A percentile compares a stretch with the other conserved stretches of the same genome.
These are phyloP conservation scores for Cryptococcus maquisensis DNA, from an alignment of 1,284 basidiomycete genomes.

Conservation along the genomic window DNA sequence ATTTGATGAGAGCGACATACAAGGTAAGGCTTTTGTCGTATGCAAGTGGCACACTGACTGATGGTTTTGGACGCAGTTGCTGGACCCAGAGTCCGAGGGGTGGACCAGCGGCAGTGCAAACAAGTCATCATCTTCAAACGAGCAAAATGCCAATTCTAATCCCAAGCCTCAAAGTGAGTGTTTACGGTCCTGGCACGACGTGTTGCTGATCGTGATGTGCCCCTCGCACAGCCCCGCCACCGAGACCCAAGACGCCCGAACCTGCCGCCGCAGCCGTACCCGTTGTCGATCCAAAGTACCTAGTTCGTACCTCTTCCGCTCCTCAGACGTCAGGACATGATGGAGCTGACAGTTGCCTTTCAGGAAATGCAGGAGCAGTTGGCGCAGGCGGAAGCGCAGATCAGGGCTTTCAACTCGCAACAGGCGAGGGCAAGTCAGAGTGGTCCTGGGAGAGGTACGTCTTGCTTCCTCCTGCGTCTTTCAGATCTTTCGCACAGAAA, in stretches of 20 bases:
- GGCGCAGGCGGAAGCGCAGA: neutral
- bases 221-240: too few species aligned
- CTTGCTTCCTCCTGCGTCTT: neutral
- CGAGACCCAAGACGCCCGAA: too few species aligned
- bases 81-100: too few species aligned
- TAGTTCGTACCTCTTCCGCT: neutral
- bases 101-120: too few species aligned
- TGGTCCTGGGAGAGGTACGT: neutral
- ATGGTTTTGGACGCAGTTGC: neutral
- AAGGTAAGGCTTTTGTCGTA: constrained; percentile 4
- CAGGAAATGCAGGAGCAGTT: neutral
- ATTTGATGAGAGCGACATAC: constrained; percentile 8
- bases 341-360: neutral
- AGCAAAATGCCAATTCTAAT: constrained; percentile 15
- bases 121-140: neutral
- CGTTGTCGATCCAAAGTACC: too few species aligned
- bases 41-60: constrained; percentile 14
- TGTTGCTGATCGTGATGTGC: too few species aligned
- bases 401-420: neutral
- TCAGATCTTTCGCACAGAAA: neutral
- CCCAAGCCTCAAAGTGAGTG: too few species aligned
- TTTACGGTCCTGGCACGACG: too few species aligned
- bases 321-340: constrained; percentile 8
- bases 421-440: too few species aligned
- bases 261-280: too few species aligned